phyloP scores from a whole-genome alignment of 2,329 filamentous ascomycete species.

The Scedosporium boydii region DNA sequence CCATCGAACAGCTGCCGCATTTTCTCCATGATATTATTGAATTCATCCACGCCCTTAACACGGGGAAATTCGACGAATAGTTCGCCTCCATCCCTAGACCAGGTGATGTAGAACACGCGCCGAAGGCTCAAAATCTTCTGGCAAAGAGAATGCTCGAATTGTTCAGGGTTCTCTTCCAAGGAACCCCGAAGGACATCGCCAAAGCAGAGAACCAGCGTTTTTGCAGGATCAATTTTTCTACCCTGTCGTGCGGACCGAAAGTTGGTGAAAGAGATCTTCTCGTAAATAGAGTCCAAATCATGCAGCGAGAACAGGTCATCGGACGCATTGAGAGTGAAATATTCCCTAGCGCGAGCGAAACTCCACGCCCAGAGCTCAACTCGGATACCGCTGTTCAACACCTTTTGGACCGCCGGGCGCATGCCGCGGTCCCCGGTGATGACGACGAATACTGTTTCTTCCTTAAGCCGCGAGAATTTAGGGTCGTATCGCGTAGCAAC shows the following conservation, averaged over 20 bases:
- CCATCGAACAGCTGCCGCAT: constrained; percentile 5
- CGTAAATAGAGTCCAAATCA: constrained; percentile 3
- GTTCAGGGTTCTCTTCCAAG: background rate
- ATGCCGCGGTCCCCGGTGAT: constrained; percentile 18
- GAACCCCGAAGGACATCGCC: background rate
- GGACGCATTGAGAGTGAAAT: constrained; percentile 2
- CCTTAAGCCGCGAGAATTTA: constrained; percentile 1
- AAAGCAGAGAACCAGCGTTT: constrained; percentile 6
- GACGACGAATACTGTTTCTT: constrained; percentile 13
- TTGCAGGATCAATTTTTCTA: constrained; percentile 2
- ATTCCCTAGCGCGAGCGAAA: constrained; percentile 13
- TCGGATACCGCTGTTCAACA: constrained; percentile 11
- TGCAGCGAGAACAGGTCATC: constrained; percentile 1
- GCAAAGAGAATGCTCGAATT: background rate
- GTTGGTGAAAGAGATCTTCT: constrained; percentile 9
- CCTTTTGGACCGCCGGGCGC: constrained; percentile 12
- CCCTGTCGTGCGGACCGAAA: constrained; percentile 6
- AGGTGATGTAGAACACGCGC: constrained; percentile 8
- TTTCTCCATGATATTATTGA: background rate
- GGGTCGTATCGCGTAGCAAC: constrained; percentile 3
- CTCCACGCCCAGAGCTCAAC: constrained; percentile 19
- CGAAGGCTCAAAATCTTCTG: background rate
- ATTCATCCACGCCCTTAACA: constrained; percentile 4
- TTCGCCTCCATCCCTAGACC: constrained; percentile 2
- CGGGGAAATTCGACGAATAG: constrained; percentile 11